A percentile compares a stretch with the other conserved stretches of the same genome.
Evolutionary conservation across 306 rosid species (phyloP).

Genomic region (Castanea sativa): DNA sequence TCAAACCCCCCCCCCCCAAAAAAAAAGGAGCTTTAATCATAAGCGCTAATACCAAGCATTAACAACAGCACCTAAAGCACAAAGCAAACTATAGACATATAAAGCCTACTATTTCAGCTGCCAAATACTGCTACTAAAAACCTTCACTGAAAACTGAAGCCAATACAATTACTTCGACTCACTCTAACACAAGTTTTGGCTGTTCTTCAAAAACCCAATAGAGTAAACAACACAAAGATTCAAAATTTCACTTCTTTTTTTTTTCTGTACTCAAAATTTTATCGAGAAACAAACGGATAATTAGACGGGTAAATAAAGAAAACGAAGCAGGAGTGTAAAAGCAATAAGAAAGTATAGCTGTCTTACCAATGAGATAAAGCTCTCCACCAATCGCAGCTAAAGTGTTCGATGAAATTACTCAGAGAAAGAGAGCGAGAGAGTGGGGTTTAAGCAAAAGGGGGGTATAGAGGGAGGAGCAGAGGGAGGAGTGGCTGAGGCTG

Average conservation of each 20-base stretch:
- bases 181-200: too few relatives aligned
- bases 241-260: background rate
- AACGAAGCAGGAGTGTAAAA: background rate
- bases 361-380: conserved; percentile 20
- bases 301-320: background rate
- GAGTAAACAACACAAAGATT: background rate
- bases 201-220: background rate
- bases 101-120: background rate
- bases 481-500: conserved; percentile 31
- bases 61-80: background rate
- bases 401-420: background rate
- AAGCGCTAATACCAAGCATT: background rate
- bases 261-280: background rate
- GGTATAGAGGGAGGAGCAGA: conserved; percentile 2
- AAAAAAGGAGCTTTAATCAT: background rate
- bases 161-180: background rate
- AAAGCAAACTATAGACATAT: background rate
- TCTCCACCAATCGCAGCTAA: background rate
- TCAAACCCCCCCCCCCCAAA: too few relatives aligned
- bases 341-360: background rate
- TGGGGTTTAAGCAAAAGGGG: conserved; percentile 19
- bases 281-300: background rate
- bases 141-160: background rate
- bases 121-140: background rate
- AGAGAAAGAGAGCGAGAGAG: background rate